Evolutionary conservation across 345 rosid species (phyloP), one percentile per base, ranked within the genome.

Genomic region (Salix exigua): DNA sequence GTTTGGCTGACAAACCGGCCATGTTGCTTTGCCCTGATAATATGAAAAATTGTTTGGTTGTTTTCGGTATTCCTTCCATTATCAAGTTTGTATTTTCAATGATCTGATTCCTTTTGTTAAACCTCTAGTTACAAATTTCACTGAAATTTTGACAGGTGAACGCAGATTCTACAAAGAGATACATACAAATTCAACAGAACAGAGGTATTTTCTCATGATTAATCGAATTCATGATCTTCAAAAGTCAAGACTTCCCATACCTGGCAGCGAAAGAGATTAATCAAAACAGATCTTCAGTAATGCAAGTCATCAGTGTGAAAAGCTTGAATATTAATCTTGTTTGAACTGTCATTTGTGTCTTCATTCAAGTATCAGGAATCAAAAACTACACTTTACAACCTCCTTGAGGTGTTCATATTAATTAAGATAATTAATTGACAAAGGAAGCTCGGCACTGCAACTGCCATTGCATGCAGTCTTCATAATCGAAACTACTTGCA

Each of bases 401-500:
- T 58, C 77, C 73, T 25, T 58, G 44, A 50, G 60, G 72, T 67
- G 73, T 42, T 70, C 63, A 68, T 37, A 68, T 75, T 63, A 67
- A 74, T 58, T 79, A 76, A 60, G 55, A 38, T 62, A 67, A 80
- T 83, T 83, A 86, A 77, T 81, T 73, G 31, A 80, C 75, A 65
- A 75, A 86, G 50, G 86, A 81, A 73, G 83, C 82, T 61, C 86
- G 75, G 65, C 77, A 88, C 79, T 93, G 97, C 80, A 86, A 73
- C 70, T 92, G 97, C 99, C 99, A 93, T 80, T 93, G 92, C 85
- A 91, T 75, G 77, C 97, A 95, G 81, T 89, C 97, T 79, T 91
- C 97, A 72, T 87, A 91, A 88, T 95, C 99, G 53, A 95, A 95
- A 82, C 99, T 95, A 84, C 99, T 95, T 0, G 96, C 91, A 62